Conservation (phyloP, 148 eudicot genomes). For the Beta vulgaris region DNA sequence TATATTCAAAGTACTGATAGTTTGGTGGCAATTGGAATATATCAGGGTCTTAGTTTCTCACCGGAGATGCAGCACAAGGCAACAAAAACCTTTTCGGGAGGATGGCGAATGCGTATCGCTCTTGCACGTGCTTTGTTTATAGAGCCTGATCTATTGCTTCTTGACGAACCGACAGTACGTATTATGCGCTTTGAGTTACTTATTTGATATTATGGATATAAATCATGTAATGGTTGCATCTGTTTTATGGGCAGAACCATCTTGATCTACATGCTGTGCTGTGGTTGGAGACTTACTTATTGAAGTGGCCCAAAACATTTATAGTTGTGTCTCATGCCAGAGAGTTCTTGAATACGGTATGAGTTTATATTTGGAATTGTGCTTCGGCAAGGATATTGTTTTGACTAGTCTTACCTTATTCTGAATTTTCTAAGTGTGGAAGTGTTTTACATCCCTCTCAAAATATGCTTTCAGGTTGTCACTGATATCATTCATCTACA, state of each 20-base stretch:
- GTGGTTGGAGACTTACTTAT: slow-evolving; percentile 88
- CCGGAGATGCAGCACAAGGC: slow-evolving; percentile 89
- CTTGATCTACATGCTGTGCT: slow-evolving; percentile 98
- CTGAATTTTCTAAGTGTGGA: not conserved
- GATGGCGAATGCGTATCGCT: slow-evolving; percentile 99
- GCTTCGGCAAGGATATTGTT: not conserved
- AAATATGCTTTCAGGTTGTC: slow-evolving; percentile 66
- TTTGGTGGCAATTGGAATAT: slow-evolving; percentile 13
- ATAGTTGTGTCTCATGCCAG: slow-evolving; percentile 99
- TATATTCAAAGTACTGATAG: not conserved
- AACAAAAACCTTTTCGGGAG: slow-evolving; percentile 95
- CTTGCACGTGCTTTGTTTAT: slow-evolving; percentile 97
- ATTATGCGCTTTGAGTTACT: slow-evolving; percentile 3
- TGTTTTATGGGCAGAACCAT: slow-evolving; percentile 67
- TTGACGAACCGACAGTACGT: slow-evolving; percentile 96
- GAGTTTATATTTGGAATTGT: not conserved
- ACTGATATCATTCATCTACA: slow-evolving; percentile 96
- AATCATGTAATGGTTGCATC: slow-evolving; percentile 18
- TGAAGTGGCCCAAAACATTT: slow-evolving; percentile 98
- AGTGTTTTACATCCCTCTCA: slow-evolving; percentile 12
- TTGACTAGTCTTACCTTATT: slow-evolving; percentile 1
- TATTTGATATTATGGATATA: slow-evolving; percentile 3
- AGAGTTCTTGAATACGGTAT: slow-evolving; percentile 91
- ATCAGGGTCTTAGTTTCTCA: slow-evolving; percentile 96
- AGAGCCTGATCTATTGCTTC: slow-evolving; percentile 89